Evolutionary conservation across 108 stramenopile genomes (phyloP), one percentile per base, ranked within the genome.

Genomic region (Epithemia pelagica): DNA sequence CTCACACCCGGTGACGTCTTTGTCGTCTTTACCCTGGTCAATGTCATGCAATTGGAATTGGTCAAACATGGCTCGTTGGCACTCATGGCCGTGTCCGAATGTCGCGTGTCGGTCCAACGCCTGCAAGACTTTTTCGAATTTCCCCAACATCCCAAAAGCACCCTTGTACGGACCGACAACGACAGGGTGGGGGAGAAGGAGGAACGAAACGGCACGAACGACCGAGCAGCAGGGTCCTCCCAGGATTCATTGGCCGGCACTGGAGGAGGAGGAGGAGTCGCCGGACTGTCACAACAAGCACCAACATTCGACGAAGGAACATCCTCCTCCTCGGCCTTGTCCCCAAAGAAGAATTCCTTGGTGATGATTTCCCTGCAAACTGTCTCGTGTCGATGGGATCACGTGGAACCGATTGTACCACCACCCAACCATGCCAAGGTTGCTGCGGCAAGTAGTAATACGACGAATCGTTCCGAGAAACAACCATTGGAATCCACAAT

Each of bases 61-160:
- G 91, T 89, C 7, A 95, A 95, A 68, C 88, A 92, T 69, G 61
- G 94, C 28, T 84, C 91, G 2, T 62, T 92, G 30, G 91, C 75
- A 7, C 84, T 96, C 27, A 91, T 95, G 88, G 74, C 32, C 18
- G 78, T 78, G 5, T 76, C 79, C 54, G 89, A 92, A 64, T 79
- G 83, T 57, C 85, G 78, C 69, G 81, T 83, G 22, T 80, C 81
- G 3, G 71, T 88, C 25, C 62, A 61, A 28, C 68, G 90, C 3
- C 81, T 92, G 27, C 90, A 92, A 63, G 75, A 74, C 24, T 89
- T 89, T 64, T 68, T 92, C 18, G 84, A 92, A 62, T 69, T 76
- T 25, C 78, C 83, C 1, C 87, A 91, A 66, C 29, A 24, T 23
- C 18, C 5, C 15, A 15, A 46, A 10, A 15, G 37, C 15, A 15